Conservation (phyloP, 371 early-diverging fungal genomes). For the Nematocida sp. region DNA sequence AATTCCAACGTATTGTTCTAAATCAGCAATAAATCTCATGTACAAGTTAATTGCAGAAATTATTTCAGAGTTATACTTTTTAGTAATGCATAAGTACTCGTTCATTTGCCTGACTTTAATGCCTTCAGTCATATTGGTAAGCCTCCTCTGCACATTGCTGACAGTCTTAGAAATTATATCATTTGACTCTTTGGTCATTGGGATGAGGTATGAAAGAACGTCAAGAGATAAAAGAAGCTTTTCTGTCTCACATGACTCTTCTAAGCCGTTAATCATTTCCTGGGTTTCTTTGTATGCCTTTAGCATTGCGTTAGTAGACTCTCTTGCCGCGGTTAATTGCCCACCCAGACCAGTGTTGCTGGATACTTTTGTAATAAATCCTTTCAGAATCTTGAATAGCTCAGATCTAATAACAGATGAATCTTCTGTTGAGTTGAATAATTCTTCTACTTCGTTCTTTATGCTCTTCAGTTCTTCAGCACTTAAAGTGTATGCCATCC, state of each 20-base stretch:
- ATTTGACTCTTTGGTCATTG: constrained; percentile 2
- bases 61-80: constrained; percentile 21
- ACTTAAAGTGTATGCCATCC: constrained; percentile 39
- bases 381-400: constrained; percentile 1
- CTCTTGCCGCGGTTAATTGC: constrained; percentile 3
- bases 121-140: neutral
- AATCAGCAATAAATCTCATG: constrained; percentile 34
- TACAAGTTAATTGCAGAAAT: constrained; percentile 26
- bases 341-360: neutral
- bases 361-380: neutral
- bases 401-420: neutral
- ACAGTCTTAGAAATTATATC: neutral
- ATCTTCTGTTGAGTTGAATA: neutral
- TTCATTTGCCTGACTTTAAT: neutral
- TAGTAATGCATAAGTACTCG: constrained; percentile 19
- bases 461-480: constrained; percentile 7
- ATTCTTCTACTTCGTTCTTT: neutral
- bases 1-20: constrained; percentile 36
- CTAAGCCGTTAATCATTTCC: constrained; percentile 2
- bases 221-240: constrained; percentile 23
- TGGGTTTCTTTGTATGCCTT: constrained; percentile 17
- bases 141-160: neutral
- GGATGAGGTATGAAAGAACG: constrained; percentile 27
- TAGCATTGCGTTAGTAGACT: neutral
- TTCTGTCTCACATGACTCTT: constrained; percentile 32